A percentile compares a stretch with the other conserved stretches of the same genome.
These are phyloP conservation scores for Paecilomyces sp. DNA, from an alignment of 2,329 filamentous ascomycete genomes.

Conservation along the genomic window DNA sequence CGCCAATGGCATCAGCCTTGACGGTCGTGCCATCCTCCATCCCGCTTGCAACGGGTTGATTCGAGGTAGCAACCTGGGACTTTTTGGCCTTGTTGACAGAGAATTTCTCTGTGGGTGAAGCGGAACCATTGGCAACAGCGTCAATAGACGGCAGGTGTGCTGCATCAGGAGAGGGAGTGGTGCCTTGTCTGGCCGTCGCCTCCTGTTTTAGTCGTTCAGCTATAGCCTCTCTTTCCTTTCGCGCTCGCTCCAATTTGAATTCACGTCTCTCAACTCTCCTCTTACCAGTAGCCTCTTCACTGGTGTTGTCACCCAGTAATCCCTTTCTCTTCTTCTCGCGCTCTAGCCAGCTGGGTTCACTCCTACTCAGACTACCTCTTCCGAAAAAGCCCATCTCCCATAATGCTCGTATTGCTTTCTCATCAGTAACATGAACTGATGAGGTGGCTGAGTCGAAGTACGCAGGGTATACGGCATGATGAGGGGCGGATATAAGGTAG, in stretches of 20 bases:
- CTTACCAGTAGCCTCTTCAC: slow-evolving; percentile 70
- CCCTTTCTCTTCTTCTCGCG: slow-evolving; percentile 69
- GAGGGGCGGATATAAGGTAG: slow-evolving; percentile 59
- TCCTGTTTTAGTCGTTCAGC: slow-evolving; percentile 60
- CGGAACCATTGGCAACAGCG: slow-evolving; percentile 11
- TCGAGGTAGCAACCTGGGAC: slow-evolving; percentile 17
- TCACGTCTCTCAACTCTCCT: slow-evolving; percentile 73
- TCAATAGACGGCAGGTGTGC: background rate
- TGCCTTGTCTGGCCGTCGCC: slow-evolving; percentile 25
- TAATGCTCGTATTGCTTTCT: slow-evolving; percentile 65
- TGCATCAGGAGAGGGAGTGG: slow-evolving; percentile 4
- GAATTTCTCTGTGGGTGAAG: slow-evolving; percentile 21
- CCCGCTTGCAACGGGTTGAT: slow-evolving; percentile 11
- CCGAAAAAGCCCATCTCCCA: slow-evolving; percentile 99
- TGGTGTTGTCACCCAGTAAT: slow-evolving; percentile 59
- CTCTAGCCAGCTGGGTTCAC: slow-evolving; percentile 88
- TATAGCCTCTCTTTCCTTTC: slow-evolving; percentile 75
- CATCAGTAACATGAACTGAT: slow-evolving; percentile 77
- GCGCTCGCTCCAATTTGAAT: slow-evolving; percentile 88
- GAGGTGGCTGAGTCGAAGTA: slow-evolving; percentile 75
- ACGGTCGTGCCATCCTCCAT: slow-evolving; percentile 1
- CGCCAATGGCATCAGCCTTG: slow-evolving; percentile 3
- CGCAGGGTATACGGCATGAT: slow-evolving; percentile 59
- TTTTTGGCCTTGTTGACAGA: slow-evolving; percentile 27
- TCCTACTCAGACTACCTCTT: slow-evolving; percentile 85